Evolutionary conservation across 2,329 filamentous ascomycete species (phyloP), one percentile per base, ranked within the genome.

Genomic region (Calycina herbarum): DNA sequence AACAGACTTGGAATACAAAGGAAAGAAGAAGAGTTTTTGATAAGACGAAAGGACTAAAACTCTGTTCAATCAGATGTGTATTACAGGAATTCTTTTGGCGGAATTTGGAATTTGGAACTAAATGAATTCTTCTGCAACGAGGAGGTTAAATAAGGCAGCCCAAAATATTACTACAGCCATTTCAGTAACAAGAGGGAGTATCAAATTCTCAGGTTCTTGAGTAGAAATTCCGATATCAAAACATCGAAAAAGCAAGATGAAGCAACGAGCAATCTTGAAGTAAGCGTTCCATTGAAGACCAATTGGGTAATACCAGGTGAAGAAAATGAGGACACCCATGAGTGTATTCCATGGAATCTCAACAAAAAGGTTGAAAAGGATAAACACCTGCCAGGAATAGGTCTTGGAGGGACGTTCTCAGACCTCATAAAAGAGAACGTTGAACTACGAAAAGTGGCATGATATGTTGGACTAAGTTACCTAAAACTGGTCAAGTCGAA

Each of bases 251-350:
- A 20, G 20, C 20, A 20, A 29, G 27, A 29, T 29, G 27, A 29
- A 29, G 27, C 27, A 29, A 29, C 4, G 27, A 4, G 27, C 4
- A 29, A 29, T 29, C 27, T 29, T 29, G 27, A 29, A 29, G 4
- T 29, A 29, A 1, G 91, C 90, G 73, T 94, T 94, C 66, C 80
- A 78, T 77, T 92, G 87, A 10, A 95, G 84, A 1, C 91, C 92
- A 63, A 96, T 86, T 1, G 93, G 92, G 76, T 94, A 97, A 81
- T 96, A 97, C 86, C 91, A 94, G 76, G 83, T 88, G 73, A 92
- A 83, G 81, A 83, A 96, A 80, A 94, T 89, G 69, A 96, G 79
- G n/a, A 89, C 83, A 3, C 87, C 86, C 83, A 91, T 89, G 54
- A 95, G 78, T 0, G 67, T 58, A 75, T 96, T 93, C 89, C 91